phyloP scores from a whole-genome alignment of 495 filamentous ascomycete species.

The Lasiosphaeriaceae sp. region DNA sequence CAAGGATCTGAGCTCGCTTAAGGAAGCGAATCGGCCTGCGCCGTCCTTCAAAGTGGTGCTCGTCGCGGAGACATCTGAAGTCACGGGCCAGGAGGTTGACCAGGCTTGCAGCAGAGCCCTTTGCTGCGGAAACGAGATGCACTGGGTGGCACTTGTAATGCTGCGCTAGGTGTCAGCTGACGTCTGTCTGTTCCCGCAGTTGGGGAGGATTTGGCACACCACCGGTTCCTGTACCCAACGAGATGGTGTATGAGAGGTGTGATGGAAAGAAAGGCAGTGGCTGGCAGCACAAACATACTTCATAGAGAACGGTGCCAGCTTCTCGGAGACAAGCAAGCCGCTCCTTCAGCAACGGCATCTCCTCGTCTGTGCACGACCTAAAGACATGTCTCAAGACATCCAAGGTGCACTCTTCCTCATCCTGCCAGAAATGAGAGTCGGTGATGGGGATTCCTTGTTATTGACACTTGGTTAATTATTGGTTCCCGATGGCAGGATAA shows the following conservation, averaged over 20 bases:
- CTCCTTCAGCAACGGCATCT: slow-evolving; percentile 80
- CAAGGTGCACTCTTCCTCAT: slow-evolving; percentile 71
- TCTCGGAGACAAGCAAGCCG: slow-evolving; percentile 77
- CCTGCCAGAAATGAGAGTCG: slow-evolving; percentile 79
- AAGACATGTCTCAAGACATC: slow-evolving; percentile 74
- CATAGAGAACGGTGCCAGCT: slow-evolving; percentile 76
- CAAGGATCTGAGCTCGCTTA: slow-evolving; percentile 92
- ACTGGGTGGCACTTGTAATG: slow-evolving; percentile 73
- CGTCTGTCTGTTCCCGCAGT: neutral
- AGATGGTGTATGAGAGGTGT: too few species aligned
- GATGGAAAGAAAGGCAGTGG: slow-evolving; percentile 2
- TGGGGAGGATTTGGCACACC: too few species aligned
- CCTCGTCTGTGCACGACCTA: slow-evolving; percentile 77
- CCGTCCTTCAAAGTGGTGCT: slow-evolving; percentile 65
- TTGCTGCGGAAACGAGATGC: slow-evolving; percentile 70
- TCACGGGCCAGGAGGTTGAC: slow-evolving; percentile 77
- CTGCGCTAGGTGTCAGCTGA: slow-evolving; percentile 35
- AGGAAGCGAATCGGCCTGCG: slow-evolving; percentile 68
- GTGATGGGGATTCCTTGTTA: slow-evolving; percentile 82
- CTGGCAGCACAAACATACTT: slow-evolving; percentile 54
- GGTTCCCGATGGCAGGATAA: neutral
- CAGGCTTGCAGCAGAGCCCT: slow-evolving; percentile 74
- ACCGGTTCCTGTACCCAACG: too few species aligned
- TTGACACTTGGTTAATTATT: neutral
- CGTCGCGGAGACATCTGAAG: slow-evolving; percentile 85